These are phyloP conservation scores for Halenospora varia DNA, from an alignment of 495 filamentous ascomycete genomes.

Conservation along the genomic window DNA sequence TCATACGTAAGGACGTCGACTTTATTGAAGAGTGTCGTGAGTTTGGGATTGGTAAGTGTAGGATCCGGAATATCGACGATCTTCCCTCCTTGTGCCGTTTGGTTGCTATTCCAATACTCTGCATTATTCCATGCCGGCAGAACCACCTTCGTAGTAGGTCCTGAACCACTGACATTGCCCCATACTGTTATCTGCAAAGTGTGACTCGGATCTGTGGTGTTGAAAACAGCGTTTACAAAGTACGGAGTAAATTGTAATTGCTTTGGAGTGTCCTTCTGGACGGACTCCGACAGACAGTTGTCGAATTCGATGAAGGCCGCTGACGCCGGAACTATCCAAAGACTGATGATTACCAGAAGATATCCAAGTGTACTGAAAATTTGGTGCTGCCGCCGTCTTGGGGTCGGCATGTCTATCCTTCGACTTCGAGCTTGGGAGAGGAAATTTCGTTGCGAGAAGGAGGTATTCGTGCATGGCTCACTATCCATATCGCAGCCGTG, in stretches of 20 bases:
- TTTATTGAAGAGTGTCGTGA: slow-evolving; percentile 64
- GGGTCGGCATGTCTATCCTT: not conserved
- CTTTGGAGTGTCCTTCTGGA: slow-evolving; percentile 43
- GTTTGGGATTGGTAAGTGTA: slow-evolving; percentile 46
- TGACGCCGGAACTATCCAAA: slow-evolving; percentile 17
- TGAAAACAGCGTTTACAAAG: slow-evolving; percentile 68
- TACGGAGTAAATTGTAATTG: slow-evolving; percentile 77
- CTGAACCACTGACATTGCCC: slow-evolving; percentile 78
- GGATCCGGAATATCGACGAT: slow-evolving; percentile 57
- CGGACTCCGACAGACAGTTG: slow-evolving; percentile 71
- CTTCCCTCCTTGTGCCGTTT: slow-evolving; percentile 51
- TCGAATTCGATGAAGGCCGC: slow-evolving; percentile 49
- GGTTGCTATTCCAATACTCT: slow-evolving; percentile 43
- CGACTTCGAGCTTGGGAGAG: not conserved
- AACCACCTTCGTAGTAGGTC: slow-evolving; percentile 24
- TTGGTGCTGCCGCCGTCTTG: not conserved
- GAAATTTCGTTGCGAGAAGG: not conserved
- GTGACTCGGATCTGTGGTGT: slow-evolving; percentile 54
- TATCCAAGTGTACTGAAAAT: slow-evolving; percentile 6
- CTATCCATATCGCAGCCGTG: not conserved
- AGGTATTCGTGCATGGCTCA: not conserved
- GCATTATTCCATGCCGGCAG: slow-evolving; percentile 50
- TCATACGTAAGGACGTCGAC: slow-evolving; percentile 72
- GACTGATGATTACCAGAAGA: slow-evolving; percentile 13
- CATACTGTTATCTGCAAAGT: slow-evolving; percentile 78